Conservation (phyloP, 1,284 basidiomycete species). For the Rhodotorula sp. region DNA sequence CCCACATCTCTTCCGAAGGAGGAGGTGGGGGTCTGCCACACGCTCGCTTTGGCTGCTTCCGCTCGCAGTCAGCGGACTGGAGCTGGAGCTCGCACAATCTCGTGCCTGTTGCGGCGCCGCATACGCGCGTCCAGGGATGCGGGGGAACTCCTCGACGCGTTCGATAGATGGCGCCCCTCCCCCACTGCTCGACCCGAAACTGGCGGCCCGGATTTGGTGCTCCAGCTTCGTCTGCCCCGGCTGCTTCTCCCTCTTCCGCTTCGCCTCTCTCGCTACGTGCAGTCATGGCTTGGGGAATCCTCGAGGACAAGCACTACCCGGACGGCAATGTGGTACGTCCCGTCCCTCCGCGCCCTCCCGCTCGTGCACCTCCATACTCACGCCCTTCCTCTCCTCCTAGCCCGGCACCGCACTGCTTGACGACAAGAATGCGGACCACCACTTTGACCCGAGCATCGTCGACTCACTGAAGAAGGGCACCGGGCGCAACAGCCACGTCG, state of each 20-base stretch:
- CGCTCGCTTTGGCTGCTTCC: no score
- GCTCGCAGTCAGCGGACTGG: background rate
- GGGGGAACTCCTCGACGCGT: no score
- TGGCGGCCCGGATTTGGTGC: no score
- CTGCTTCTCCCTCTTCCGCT: background rate
- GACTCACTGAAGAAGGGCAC: conserved; percentile 19
- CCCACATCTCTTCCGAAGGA: no score
- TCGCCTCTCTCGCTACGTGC: background rate
- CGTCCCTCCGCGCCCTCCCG: background rate
- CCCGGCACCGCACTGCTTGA: conserved; percentile 14
- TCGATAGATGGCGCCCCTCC: no score
- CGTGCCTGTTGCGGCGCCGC: no score
- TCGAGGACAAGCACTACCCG: conserved; percentile 13
- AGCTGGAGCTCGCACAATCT: background rate
- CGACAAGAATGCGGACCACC: background rate
- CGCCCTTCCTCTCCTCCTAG: background rate
- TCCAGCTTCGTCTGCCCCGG: background rate
- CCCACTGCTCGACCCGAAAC: no score
- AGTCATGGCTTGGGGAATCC: conserved; percentile 8
- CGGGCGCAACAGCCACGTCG: conserved; percentile 20
- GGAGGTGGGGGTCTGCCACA: no score
- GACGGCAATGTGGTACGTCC: conserved; percentile 10
- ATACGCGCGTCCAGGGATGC: no score
- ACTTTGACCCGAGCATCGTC: background rate
- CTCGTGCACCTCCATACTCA: background rate